phyloP scores from a whole-genome alignment of 2,329 filamentous ascomycete genomes.

The Penicillium carneum region DNA sequence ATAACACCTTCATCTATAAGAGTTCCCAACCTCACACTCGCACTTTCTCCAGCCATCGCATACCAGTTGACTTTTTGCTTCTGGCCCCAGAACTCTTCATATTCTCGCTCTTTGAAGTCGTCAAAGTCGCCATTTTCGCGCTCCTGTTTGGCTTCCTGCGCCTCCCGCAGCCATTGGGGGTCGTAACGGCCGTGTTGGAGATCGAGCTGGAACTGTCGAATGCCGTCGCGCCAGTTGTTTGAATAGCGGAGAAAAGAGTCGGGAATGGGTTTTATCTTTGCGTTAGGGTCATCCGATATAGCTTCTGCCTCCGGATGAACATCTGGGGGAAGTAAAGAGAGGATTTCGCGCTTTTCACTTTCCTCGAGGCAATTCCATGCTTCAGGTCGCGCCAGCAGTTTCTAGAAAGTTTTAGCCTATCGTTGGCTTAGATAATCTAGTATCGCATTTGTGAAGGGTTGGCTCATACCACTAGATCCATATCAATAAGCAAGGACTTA shows the following conservation, averaged over 20 bases:
- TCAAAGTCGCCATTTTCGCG: constrained; percentile 65
- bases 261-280: constrained; percentile 50
- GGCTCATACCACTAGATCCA: constrained; percentile 50
- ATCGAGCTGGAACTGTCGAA: constrained; percentile 64
- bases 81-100: constrained; percentile 66
- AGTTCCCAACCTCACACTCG: constrained; percentile 49
- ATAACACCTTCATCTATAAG: constrained; percentile 49
- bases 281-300: constrained; percentile 38
- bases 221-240: constrained; percentile 60
- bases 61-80: constrained; percentile 52
- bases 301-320: constrained; percentile 47
- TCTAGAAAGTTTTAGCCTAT: constrained; percentile 35
- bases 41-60: constrained; percentile 52
- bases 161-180: constrained; percentile 64
- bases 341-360: constrained; percentile 51
- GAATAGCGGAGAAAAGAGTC: constrained; percentile 54
- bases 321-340: constrained; percentile 52
- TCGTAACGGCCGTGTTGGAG: constrained; percentile 63
- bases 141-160: constrained; percentile 60
- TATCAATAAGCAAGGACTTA: constrained; percentile 46
- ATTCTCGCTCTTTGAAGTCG: constrained; percentile 61
- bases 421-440: background rate
- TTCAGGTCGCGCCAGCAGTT: constrained; percentile 49
- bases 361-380: constrained; percentile 54
- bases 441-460: background rate